A percentile compares a stretch with the other conserved stretches of the same genome.
phyloP scores from a whole-genome alignment of 2,329 filamentous ascomycete genomes.

The Fusarium marasasianum region DNA sequence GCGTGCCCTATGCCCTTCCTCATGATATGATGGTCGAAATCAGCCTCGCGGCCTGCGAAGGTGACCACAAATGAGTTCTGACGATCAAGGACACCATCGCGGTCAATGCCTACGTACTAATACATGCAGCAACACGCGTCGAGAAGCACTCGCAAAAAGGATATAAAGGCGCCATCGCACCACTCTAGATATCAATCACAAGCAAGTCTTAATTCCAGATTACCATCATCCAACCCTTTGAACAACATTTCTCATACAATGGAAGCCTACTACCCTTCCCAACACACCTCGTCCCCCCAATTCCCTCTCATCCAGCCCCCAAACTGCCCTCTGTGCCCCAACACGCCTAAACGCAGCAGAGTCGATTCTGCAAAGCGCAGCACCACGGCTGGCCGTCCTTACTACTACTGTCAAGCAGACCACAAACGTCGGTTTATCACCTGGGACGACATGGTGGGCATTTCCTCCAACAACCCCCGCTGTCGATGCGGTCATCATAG shows the following conservation, averaged over 20 bases:
- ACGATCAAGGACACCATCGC: neutral
- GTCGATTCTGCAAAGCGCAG: neutral
- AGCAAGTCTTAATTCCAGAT: rapidly evolving
- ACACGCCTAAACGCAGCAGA: neutral
- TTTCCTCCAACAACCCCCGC: neutral
- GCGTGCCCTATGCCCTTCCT: too few species aligned
- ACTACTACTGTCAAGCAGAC: neutral
- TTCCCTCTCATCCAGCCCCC: neutral
- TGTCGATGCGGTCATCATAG: neutral
- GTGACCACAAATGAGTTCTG: rapidly evolving
- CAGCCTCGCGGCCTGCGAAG: neutral
- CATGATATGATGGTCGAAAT: neutral
- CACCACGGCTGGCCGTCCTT: neutral
- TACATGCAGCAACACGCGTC: rapidly evolving
- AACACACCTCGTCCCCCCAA: neutral
- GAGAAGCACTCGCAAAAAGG: rapidly evolving
- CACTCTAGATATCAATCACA: rapidly evolving
- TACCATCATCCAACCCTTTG: rapidly evolving
- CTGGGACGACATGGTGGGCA: neutral
- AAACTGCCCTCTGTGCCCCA: neutral
- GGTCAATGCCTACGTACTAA: neutral
- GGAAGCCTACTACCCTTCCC: neutral
- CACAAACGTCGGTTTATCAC: neutral
- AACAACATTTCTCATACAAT: neutral
- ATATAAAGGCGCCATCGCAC: neutral